phyloP scores from a whole-genome alignment of 2,329 filamentous ascomycete genomes.

The Lasiodiplodia sp. region DNA sequence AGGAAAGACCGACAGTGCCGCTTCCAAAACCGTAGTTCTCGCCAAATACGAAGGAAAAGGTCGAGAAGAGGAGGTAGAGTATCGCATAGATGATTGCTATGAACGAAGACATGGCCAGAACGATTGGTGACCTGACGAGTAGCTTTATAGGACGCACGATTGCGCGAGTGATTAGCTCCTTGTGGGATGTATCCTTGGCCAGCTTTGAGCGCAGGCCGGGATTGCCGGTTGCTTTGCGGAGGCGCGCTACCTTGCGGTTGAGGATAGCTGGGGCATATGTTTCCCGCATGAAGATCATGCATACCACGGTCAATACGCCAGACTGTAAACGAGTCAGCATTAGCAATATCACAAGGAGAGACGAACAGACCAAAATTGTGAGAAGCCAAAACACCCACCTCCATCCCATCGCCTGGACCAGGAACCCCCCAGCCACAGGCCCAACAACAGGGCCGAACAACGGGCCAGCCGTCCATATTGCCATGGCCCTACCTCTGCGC shows the following conservation, averaged over 20 bases:
- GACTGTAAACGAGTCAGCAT: slow-evolving; percentile 28
- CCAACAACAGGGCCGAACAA: slow-evolving; percentile 53
- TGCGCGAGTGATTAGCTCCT: slow-evolving; percentile 33
- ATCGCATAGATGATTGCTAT: slow-evolving; percentile 32
- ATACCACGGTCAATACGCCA: slow-evolving; percentile 48
- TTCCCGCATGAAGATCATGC: slow-evolving; percentile 62
- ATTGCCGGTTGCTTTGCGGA: slow-evolving; percentile 64
- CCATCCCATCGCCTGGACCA: slow-evolving; percentile 3
- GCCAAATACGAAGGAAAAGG: slow-evolving; percentile 30
- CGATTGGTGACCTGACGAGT: slow-evolving; percentile 35
- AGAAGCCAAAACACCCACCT: slow-evolving; percentile 17
- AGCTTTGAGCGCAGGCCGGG: slow-evolving; percentile 41
- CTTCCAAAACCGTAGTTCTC: slow-evolving; percentile 10
- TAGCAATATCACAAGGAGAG: background rate
- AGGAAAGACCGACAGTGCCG: slow-evolving; percentile 10
- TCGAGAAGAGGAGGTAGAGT: slow-evolving; percentile 35
- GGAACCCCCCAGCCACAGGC: slow-evolving; percentile 44
- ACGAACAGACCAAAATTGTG: background rate
- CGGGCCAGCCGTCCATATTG: slow-evolving; percentile 57
- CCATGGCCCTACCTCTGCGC: slow-evolving; percentile 58
- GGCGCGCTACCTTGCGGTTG: slow-evolving; percentile 61
- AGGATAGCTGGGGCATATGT: slow-evolving; percentile 56
- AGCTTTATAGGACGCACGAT: slow-evolving; percentile 41
- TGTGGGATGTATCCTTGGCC: slow-evolving; percentile 30
- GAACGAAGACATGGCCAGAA: slow-evolving; percentile 32